phyloP scores from a whole-genome alignment of 2,329 filamentous ascomycete genomes.

The Fusarium sterilihyphosum region DNA sequence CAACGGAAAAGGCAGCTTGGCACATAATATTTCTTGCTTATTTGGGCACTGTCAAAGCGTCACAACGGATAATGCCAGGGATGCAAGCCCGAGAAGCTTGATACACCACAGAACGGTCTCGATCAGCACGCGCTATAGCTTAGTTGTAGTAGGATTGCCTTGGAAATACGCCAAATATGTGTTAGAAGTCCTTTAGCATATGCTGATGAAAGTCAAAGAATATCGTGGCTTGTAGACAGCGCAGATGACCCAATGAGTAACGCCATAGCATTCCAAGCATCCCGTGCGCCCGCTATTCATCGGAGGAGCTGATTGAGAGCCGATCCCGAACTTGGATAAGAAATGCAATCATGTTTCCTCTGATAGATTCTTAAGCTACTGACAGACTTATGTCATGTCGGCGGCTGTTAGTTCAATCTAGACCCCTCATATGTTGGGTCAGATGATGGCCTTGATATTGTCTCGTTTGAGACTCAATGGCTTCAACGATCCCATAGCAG shows the following conservation, averaged over 20 bases:
- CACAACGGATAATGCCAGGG: neutral
- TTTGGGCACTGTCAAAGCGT: neutral
- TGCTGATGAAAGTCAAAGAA: neutral
- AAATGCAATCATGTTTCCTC: accelerated
- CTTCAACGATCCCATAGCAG: no score
- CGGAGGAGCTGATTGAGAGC: neutral
- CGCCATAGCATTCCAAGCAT: neutral
- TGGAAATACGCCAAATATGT: neutral
- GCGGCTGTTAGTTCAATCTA: no score
- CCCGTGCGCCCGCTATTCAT: neutral
- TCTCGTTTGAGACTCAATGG: neutral
- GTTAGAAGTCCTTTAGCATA: neutral
- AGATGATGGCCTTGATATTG: neutral
- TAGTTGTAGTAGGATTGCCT: neutral
- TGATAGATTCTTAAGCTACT: neutral
- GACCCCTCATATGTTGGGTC: no score
- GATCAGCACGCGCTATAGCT: neutral
- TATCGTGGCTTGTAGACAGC: neutral
- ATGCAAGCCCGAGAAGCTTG: neutral
- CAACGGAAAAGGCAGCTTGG: neutral
- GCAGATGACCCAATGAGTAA: neutral
- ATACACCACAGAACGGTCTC: neutral
- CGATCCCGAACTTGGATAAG: neutral
- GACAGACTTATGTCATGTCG: no score
- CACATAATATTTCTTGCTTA: neutral